Evolutionary conservation across 1,284 basidiomycete genomes (phyloP).

Genomic region (Malassezia obtusa): DNA sequence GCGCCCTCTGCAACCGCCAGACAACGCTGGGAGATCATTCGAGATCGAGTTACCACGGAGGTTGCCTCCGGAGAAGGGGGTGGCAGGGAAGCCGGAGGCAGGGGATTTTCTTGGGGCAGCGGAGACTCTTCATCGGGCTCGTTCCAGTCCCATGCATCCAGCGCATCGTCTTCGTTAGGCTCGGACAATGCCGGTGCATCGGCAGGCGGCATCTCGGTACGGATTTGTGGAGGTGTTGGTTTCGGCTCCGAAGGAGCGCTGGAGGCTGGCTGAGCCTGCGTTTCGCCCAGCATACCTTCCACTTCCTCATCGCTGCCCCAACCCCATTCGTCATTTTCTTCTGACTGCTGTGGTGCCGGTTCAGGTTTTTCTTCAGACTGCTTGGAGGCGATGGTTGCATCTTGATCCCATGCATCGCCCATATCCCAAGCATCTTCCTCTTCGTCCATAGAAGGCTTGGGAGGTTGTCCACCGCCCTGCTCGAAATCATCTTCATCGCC

Average conservation of each 20-base stretch:
- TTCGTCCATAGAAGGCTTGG: background rate
- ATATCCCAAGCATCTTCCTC: background rate
- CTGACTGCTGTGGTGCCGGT: background rate
- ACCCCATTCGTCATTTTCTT: conserved; percentile 2
- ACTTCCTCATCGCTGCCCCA: conserved; percentile 12
- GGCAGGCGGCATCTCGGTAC: too few relatives aligned
- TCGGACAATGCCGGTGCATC: background rate
- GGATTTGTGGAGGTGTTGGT: too few relatives aligned
- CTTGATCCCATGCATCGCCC: background rate
- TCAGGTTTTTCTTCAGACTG: background rate
- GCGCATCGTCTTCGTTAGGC: background rate
- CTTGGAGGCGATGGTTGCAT: background rate
- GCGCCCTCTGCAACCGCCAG: background rate
- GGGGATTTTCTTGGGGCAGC: background rate
- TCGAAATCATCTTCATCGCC: conserved; percentile 8
- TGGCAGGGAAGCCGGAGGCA: background rate
- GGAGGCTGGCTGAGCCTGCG: background rate
- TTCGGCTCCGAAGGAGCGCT: too few relatives aligned
- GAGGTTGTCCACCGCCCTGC: background rate
- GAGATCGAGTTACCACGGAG: background rate
- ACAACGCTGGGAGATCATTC: background rate
- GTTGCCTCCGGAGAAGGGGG: background rate
- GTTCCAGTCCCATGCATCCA: conserved; percentile 15
- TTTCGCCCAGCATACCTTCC: background rate
- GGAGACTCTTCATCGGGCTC: background rate